Evolutionary conservation across 257 asterid genomes (phyloP).

Genomic region (Oldenlandia corymbosa): DNA sequence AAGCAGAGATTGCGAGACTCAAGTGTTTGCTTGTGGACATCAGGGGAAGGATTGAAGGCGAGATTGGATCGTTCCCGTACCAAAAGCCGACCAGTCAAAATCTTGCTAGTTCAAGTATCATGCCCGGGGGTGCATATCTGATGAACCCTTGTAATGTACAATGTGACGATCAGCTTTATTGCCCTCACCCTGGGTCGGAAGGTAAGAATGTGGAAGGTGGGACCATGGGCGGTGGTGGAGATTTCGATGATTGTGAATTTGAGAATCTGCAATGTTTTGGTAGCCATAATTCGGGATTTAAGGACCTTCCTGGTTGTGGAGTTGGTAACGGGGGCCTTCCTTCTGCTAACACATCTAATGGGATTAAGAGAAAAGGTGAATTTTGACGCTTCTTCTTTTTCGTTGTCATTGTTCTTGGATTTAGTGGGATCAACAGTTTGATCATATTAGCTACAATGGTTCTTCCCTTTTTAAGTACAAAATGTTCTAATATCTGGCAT

Average conservation of each 20-base stretch:
- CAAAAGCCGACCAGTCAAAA: constrained; percentile 62
- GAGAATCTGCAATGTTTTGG: constrained; percentile 59
- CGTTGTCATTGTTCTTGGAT: too few species aligned
- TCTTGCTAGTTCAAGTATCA: constrained; percentile 32
- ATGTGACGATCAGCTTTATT: constrained; percentile 68
- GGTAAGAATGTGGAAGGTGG: constrained; percentile 23
- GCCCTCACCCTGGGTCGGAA: constrained; percentile 69
- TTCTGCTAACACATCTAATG: constrained; percentile 29
- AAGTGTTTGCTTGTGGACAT: constrained; percentile 95
- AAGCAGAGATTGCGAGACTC: constrained; percentile 89
- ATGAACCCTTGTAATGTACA: constrained; percentile 79
- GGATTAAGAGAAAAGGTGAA: constrained; percentile 53
- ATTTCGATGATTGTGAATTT: constrained; percentile 52
- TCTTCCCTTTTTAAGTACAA: too few species aligned
- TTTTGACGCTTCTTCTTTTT: not conserved
- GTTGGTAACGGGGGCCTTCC: constrained; percentile 27
- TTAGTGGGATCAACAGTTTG: too few species aligned
- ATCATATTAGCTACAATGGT: too few species aligned
- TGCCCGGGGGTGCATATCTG: constrained; percentile 56
- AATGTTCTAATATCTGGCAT: too few species aligned
- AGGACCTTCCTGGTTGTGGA: constrained; percentile 46
- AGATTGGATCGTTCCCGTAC: constrained; percentile 91
- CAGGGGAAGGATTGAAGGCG: constrained; percentile 95
- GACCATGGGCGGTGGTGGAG: constrained; percentile 42
- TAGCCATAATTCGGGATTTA: constrained; percentile 33